Evolutionary conservation across 257 asterid genomes (phyloP).

Genomic region (Handroanthus guayacan): DNA sequence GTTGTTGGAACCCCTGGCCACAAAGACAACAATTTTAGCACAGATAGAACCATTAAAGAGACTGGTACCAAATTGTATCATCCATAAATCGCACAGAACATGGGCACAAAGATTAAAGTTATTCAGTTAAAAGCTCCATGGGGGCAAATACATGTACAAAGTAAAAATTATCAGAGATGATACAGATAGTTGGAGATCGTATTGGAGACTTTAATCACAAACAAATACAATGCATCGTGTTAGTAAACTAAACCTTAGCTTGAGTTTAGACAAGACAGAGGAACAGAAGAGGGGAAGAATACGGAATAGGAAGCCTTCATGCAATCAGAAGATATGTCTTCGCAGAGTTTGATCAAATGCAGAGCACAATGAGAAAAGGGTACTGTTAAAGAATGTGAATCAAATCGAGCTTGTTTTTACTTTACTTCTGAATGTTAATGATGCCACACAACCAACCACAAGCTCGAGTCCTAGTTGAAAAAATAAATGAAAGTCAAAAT

Average conservation of each 20-base stretch:
- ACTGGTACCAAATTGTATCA: not conserved
- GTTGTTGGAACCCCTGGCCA: slow-evolving; percentile 95
- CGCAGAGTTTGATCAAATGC: not conserved
- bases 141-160: not conserved
- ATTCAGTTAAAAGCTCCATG: not conserved
- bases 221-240: not conserved
- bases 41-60: slow-evolving; percentile 9
- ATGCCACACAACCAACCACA: not conserved
- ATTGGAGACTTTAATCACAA: not conserved
- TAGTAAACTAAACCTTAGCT: slow-evolving; percentile 1
- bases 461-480: slow-evolving; percentile 19
- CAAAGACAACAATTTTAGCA: slow-evolving; percentile 27
- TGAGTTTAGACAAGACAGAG: slow-evolving; percentile 2
- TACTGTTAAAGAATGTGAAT: not conserved
- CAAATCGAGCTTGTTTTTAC: not conserved
- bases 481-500: not conserved
- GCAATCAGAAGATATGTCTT: too few relatives aligned
- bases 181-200: not conserved
- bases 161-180: not conserved
- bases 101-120: not conserved
- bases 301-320: not conserved
- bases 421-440: not conserved
- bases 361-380: slow-evolving; percentile 12
- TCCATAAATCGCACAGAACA: not conserved
- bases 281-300: not conserved